These are phyloP conservation scores for Macrolepiota dolichaula DNA, from an alignment of 768 basidiomycete species.

Conservation along the genomic window DNA sequence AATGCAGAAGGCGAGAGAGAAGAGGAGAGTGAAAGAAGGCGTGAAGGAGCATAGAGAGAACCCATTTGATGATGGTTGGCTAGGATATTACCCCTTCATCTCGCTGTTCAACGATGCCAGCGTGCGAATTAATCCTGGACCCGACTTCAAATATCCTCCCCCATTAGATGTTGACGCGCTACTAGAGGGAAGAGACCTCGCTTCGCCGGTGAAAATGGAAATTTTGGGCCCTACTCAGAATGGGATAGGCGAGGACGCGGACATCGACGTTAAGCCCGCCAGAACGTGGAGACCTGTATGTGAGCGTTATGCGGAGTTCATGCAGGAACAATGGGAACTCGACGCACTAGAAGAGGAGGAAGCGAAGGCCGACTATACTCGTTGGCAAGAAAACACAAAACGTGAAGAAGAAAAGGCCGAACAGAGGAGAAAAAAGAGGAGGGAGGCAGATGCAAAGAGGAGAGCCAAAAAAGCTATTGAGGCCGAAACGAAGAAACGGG, in stretches of 20 bases:
- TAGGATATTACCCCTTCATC: constrained; percentile 95
- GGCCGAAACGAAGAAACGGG: constrained; percentile 4
- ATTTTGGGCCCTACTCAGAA: not conserved
- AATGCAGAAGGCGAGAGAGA: constrained; percentile 62
- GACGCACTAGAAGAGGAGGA: constrained; percentile 78
- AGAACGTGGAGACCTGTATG: constrained; percentile 74
- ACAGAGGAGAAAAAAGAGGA: constrained; percentile 46
- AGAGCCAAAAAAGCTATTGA: constrained; percentile 16
- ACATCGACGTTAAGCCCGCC: constrained; percentile 19
- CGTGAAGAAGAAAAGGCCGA: constrained; percentile 48
- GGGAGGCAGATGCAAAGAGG: constrained; percentile 32
- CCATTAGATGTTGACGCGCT: constrained; percentile 73
- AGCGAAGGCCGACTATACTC: constrained; percentile 43
- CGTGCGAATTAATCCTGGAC: constrained; percentile 85
- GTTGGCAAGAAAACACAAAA: constrained; percentile 34
- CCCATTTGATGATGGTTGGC: constrained; percentile 87
- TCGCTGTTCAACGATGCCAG: constrained; percentile 90
- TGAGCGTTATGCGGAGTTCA: constrained; percentile 84
- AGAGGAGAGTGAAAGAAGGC: constrained; percentile 60
- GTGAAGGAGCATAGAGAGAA: constrained; percentile 79
- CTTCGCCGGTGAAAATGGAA: not conserved
- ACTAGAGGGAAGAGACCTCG: constrained; percentile 31
- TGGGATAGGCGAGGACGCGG: constrained; percentile 5
- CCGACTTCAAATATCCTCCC: constrained; percentile 78
- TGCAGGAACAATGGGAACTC: constrained; percentile 75